These are phyloP conservation scores for Cinnamomum micranthum DNA, from an alignment of 164 flowering plant genomes.

Conservation along the genomic window DNA sequence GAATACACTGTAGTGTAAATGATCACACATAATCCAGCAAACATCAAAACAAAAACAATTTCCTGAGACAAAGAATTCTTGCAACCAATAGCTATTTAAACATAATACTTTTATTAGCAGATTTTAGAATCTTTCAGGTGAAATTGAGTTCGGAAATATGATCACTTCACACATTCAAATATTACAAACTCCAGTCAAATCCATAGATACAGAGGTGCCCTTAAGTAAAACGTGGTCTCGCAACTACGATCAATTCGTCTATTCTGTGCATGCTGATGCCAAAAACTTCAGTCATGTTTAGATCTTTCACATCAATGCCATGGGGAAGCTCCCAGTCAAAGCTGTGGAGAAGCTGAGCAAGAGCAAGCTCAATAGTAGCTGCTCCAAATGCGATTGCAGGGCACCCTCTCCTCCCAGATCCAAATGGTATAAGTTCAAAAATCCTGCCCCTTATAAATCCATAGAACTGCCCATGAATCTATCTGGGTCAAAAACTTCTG, in stretches of 20 bases:
- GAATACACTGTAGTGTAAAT: too few relatives aligned
- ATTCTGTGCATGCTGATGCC: slow-evolving; percentile 4
- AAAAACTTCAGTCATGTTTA: slow-evolving; percentile 6
- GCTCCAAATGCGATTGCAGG: slow-evolving; percentile 8
- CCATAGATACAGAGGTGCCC: neutral
- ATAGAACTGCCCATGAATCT: slow-evolving; percentile 39
- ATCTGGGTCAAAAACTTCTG: slow-evolving; percentile 43
- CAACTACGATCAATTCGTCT: neutral
- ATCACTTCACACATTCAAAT: too few relatives aligned
- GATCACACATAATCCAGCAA: too few relatives aligned
- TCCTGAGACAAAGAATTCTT: too few relatives aligned
- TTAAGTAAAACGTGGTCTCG: slow-evolving; percentile 2
- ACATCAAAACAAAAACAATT: too few relatives aligned
- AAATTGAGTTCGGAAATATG: too few relatives aligned
- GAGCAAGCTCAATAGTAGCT: slow-evolving; percentile 7
- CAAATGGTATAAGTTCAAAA: slow-evolving; percentile 28
- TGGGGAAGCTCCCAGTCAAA: slow-evolving; percentile 5
- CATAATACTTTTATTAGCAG: too few relatives aligned
- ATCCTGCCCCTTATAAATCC: slow-evolving; percentile 43
- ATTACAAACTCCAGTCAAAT: too few relatives aligned
- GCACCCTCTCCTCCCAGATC: slow-evolving; percentile 9
- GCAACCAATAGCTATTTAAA: too few relatives aligned
- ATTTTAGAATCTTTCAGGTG: too few relatives aligned
- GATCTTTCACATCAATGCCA: neutral
- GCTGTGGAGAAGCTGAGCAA: slow-evolving; percentile 9